Conservation (phyloP, 2,329 filamentous ascomycete genomes). For the Aspergillus sp. region DNA sequence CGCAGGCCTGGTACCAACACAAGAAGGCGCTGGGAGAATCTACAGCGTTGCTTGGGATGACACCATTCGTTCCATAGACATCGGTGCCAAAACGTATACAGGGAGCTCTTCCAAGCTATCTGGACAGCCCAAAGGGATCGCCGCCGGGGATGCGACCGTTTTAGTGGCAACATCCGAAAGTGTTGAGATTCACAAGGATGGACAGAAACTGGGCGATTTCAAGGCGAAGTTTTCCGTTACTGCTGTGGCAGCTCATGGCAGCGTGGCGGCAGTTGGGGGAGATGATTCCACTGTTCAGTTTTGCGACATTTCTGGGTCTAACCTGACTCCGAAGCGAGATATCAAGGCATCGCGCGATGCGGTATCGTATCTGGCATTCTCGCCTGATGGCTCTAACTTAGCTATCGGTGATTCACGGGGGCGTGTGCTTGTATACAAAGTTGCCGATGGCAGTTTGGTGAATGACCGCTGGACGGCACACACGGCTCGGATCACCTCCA, state of each 20-base stretch:
- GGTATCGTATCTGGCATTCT: constrained; percentile 82
- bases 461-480: constrained; percentile 78
- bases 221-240: constrained; percentile 65
- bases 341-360: constrained; percentile 68
- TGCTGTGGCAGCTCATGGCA: constrained; percentile 68
- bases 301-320: constrained; percentile 63
- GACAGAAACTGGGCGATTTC: constrained; percentile 59
- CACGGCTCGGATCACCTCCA: constrained; percentile 64
- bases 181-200: constrained; percentile 60
- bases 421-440: constrained; percentile 81
- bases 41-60: constrained; percentile 96
- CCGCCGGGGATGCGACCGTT: constrained; percentile 52
- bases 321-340: constrained; percentile 54
- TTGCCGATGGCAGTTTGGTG: constrained; percentile 66
- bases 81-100: constrained; percentile 71
- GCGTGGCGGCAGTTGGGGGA: constrained; percentile 71
- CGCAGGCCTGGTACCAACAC: constrained; percentile 65
- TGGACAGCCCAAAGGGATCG: constrained; percentile 77
- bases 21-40: constrained; percentile 57
- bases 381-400: constrained; percentile 70
- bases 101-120: constrained; percentile 67
- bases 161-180: constrained; percentile 61
- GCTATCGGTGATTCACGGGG: constrained; percentile 81
- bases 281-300: constrained; percentile 74
- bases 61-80: constrained; percentile 75